These are phyloP conservation scores for Nakazawaea ishiwadae DNA, from an alignment of 805 yeast species.

Conservation along the genomic window DNA sequence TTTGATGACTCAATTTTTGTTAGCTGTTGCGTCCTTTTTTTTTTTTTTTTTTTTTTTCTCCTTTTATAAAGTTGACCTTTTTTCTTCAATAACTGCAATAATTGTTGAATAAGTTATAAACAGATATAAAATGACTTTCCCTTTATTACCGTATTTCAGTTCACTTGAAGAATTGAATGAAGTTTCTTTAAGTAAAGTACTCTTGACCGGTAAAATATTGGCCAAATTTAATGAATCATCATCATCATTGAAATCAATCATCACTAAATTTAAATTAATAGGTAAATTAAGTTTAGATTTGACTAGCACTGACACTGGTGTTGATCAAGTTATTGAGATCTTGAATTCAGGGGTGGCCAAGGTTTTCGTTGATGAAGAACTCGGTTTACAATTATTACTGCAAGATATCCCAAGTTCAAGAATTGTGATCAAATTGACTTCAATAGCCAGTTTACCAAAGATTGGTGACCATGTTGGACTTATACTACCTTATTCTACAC, in stretches of 20 bases:
- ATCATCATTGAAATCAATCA: not conserved
- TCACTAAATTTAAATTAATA: constrained; percentile 5
- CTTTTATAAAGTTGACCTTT: no score
- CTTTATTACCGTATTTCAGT: constrained; percentile 25
- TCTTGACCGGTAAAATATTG: constrained; percentile 28
- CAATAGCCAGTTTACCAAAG: constrained; percentile 15
- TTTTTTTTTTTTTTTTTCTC: no score
- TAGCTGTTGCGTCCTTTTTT: no score
- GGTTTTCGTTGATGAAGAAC: constrained; percentile 7
- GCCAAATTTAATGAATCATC: constrained; percentile 21
- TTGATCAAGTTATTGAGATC: constrained; percentile 10
- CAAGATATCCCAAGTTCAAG: constrained; percentile 28
- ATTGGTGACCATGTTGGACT: constrained; percentile 19
- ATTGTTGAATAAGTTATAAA: no score
- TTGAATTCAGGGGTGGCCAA: constrained; percentile 23
- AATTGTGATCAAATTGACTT: constrained; percentile 21
- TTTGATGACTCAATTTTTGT: not conserved
- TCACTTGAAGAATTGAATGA: constrained; percentile 13
- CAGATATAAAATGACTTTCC: constrained; percentile 24
- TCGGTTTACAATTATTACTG: constrained; percentile 1
- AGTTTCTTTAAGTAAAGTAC: constrained; percentile 11
- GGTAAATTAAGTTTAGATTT: constrained; percentile 3
- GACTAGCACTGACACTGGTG: constrained; percentile 12
- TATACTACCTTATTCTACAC: constrained; percentile 15
- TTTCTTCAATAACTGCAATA: no score